Conservation (phyloP, 2,329 filamentous ascomycete genomes). For the Ilyonectria robusta region DNA sequence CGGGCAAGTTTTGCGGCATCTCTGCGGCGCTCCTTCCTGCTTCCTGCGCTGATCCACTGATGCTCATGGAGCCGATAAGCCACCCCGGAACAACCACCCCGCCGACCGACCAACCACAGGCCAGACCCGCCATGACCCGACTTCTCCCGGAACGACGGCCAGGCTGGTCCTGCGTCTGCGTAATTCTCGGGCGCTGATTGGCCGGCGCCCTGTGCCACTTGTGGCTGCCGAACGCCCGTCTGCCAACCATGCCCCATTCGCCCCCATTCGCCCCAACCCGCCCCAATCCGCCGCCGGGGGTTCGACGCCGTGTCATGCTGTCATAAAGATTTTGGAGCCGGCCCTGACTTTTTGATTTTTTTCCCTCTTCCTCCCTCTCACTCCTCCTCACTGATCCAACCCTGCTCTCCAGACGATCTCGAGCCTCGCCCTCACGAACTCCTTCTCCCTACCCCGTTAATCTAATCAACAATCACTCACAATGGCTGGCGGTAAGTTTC, state of each 20-base stretch:
- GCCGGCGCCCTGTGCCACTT: conserved; percentile 44
- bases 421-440: conserved; percentile 25
- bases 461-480: conserved; percentile 48
- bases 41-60: not conserved
- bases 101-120: conserved; percentile 1
- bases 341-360: conserved; percentile 43
- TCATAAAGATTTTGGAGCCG: conserved; percentile 56
- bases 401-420: conserved; percentile 34
- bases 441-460: conserved; percentile 38
- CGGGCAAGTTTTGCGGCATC: not conserved
- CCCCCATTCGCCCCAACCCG: not conserved
- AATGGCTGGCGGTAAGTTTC: conserved; percentile 63
- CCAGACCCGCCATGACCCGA: conserved; percentile 48
- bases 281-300: conserved; percentile 6
- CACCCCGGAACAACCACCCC: not conserved
- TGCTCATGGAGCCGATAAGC: not conserved
- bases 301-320: conserved; percentile 53
- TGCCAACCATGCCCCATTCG: conserved; percentile 5
- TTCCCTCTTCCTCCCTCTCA: conserved; percentile 40
- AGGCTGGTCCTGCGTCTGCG: conserved; percentile 41
- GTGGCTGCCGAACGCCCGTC: conserved; percentile 34
- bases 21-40: no score
- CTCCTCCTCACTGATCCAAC: conserved; percentile 39
- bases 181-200: conserved; percentile 58
- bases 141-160: conserved; percentile 51